A percentile compares a stretch with the other conserved stretches of the same genome.
These are phyloP conservation scores for Penicillium egyptiacum DNA, from an alignment of 495 filamentous ascomycete genomes.

Conservation along the genomic window DNA sequence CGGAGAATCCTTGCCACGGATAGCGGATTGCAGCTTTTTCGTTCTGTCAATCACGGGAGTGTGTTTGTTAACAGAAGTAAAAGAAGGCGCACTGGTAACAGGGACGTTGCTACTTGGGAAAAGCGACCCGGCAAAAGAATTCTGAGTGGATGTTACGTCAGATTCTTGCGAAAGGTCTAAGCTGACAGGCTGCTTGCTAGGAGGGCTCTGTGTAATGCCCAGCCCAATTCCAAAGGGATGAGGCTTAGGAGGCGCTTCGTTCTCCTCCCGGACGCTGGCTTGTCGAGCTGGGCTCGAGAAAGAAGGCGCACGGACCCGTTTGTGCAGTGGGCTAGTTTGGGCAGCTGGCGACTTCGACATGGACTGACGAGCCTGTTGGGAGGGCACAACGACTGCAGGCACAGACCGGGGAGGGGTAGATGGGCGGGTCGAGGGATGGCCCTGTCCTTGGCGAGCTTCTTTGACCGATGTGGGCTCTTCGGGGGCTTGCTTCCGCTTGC, in stretches of 20 bases:
- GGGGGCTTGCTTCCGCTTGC: slow-evolving; percentile 32
- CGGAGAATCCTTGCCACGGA: slow-evolving; percentile 26
- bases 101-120: background rate
- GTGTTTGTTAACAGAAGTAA: background rate
- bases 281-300: slow-evolving; percentile 29
- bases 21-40: slow-evolving; percentile 23
- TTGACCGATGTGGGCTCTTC: slow-evolving; percentile 27
- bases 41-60: slow-evolving; percentile 13
- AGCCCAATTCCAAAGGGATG: slow-evolving; percentile 25
- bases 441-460: slow-evolving; percentile 27
- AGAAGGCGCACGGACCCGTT: slow-evolving; percentile 17
- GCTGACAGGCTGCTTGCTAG: slow-evolving; percentile 12
- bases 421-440: slow-evolving; percentile 1
- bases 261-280: slow-evolving; percentile 16
- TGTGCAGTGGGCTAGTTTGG: slow-evolving; percentile 12
- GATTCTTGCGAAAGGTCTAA: slow-evolving; percentile 1
- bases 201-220: slow-evolving; percentile 34
- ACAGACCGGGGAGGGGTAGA: background rate
- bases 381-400: background rate
- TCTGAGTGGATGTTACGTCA: slow-evolving; percentile 6
- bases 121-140: background rate
- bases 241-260: background rate
- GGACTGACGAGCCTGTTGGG: background rate
- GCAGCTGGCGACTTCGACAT: background rate
- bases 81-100: background rate